Evolutionary conservation across 2,329 filamentous ascomycete genomes (phyloP).

Genomic region (Alternaria angustiovoidea): DNA sequence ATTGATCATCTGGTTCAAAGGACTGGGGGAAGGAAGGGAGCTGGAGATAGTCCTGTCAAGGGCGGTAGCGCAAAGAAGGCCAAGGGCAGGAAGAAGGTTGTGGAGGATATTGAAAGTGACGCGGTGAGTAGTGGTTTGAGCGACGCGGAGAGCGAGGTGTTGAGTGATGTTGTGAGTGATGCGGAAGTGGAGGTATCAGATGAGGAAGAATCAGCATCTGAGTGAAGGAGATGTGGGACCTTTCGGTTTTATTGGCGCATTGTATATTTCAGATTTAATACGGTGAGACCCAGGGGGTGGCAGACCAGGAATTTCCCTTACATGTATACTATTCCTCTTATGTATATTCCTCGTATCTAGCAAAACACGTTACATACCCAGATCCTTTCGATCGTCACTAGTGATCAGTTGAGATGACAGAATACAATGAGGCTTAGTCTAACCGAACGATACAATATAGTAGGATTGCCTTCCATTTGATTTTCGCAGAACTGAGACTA

Average conservation of each 20-base stretch:
- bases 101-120: slow-evolving; percentile 37
- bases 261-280: background rate
- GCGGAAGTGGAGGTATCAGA: slow-evolving; percentile 29
- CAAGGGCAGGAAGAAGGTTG: slow-evolving; percentile 20
- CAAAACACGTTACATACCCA: background rate
- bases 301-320: background rate
- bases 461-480: too few species aligned
- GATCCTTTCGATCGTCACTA: background rate
- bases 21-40: slow-evolving; percentile 62
- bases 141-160: slow-evolving; percentile 19
- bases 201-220: slow-evolving; percentile 1
- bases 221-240: background rate
- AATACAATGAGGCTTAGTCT: background rate
- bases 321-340: background rate
- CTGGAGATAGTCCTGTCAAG: slow-evolving; percentile 24
- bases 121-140: slow-evolving; percentile 29
- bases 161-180: slow-evolving; percentile 41
- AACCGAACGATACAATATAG: background rate
- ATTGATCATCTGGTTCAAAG: slow-evolving; percentile 70
- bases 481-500: too few species aligned
- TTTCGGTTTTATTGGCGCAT: background rate
- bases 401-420: background rate
- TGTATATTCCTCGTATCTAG: background rate
- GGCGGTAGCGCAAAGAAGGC: slow-evolving; percentile 23
- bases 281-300: background rate